Evolutionary conservation across 495 filamentous ascomycete genomes (phyloP), one percentile per base, ranked within the genome.

Genomic region (Apiosordaria backusii): DNA sequence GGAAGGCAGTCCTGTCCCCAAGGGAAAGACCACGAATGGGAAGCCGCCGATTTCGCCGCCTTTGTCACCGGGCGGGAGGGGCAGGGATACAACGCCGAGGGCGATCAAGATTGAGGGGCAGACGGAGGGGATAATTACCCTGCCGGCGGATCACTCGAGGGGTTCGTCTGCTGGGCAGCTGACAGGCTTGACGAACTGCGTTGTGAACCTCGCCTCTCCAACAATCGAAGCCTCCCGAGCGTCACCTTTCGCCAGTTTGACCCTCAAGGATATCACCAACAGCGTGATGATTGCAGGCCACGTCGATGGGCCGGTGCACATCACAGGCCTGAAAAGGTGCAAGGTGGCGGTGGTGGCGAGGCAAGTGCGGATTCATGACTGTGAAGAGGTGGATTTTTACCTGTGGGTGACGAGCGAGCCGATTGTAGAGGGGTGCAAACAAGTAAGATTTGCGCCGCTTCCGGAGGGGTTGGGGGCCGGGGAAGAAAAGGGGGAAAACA

Each of bases 351-450:
- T 96, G 1, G 80, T 85, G 4, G 89, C 89, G 59, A 84, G 90
- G 18, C 96, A 99, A 73, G 89, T 97, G 70, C 85, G 96, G 19
- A 92, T 99, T 82, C 96, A 99, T 69, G 87, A 93, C 62, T 95
- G 91, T 72, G 80, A 79, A 27, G 83, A 91, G 61, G 88, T 92
- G 13, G 87, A 91, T 65, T 80, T 99, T 40, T 98, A 97, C 75
- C 81, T 98, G 55, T 86, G 87, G 62, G 92, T 90, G 70, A 79
- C 82, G 0, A 95, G 91, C 71, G 86, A 91, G 64, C 96, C 96
- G 2, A 96, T 99, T 68, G 94, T 99, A 60, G 96, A 99, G 75
- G 89, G 92, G 67, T 97, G 93, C 70, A 84, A 76, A 50, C 82
- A 82, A 54, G 83, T 99, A 71, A 81, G 88, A 50, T 98, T 99